phyloP scores from a whole-genome alignment of 2,329 filamentous ascomycete genomes.

The Ceratocystis variospora region DNA sequence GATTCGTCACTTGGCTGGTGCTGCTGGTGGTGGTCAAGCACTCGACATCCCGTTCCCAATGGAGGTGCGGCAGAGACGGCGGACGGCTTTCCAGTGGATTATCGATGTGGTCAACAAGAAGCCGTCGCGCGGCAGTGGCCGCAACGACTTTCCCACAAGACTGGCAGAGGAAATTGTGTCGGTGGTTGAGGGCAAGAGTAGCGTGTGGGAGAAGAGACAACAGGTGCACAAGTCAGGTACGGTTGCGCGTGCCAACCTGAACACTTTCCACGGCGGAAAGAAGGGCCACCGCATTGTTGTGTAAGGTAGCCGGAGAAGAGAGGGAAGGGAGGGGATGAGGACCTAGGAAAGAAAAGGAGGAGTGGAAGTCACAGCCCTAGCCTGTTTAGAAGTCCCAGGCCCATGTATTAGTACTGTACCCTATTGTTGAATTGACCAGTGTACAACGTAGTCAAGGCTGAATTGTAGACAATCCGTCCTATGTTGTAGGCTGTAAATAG shows the following conservation, averaged over 20 bases:
- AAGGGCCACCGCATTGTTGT: conserved; percentile 18
- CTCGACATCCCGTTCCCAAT: conserved; percentile 75
- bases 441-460: neutral
- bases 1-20: conserved; percentile 60
- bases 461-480: too few relatives aligned
- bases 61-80: conserved; percentile 56
- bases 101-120: conserved; percentile 69
- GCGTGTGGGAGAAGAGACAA: conserved; percentile 70
- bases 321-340: neutral
- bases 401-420: conserved; percentile 19
- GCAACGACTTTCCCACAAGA: conserved; percentile 57
- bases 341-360: neutral
- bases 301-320: neutral
- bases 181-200: conserved; percentile 73
- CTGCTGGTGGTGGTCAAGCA: conserved; percentile 72
- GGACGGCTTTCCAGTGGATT: conserved; percentile 78
- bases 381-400: neutral
- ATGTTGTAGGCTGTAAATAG: too few relatives aligned
- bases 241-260: conserved; percentile 59
- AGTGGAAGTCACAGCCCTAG: too few relatives aligned
- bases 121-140: conserved; percentile 56
- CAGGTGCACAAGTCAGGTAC: conserved; percentile 70
- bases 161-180: conserved; percentile 77
- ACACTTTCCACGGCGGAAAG: conserved; percentile 18
- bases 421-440: neutral